Percentiles rank a stretch among this genome's conserved stretches.
These are phyloP conservation scores for Polyplosphaeria fusca DNA, from an alignment of 495 filamentous ascomycete species.

Conservation along the genomic window DNA sequence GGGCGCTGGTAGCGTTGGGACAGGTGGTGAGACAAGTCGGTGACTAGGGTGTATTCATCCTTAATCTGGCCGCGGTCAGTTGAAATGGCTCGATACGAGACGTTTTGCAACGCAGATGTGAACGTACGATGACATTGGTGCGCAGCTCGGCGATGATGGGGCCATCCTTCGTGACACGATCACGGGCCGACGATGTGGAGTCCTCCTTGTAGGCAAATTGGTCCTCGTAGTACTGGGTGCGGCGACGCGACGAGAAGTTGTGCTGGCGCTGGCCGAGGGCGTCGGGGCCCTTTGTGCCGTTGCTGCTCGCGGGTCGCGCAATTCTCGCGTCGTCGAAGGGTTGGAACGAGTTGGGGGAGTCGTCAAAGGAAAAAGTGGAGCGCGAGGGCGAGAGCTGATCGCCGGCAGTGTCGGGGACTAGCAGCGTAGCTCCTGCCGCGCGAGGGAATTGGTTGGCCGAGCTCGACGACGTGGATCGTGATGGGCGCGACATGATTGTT, in stretches of 20 bases:
- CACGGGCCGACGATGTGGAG: constrained; percentile 48
- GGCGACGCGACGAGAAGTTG: constrained; percentile 14
- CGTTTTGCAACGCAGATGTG: neutral
- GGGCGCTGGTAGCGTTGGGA: constrained; percentile 70
- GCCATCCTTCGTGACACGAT: constrained; percentile 62
- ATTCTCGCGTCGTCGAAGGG: constrained; percentile 11
- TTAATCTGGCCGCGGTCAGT: constrained; percentile 49
- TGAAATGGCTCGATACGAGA: neutral
- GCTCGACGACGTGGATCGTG: constrained; percentile 22
- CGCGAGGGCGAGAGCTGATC: constrained; percentile 29
- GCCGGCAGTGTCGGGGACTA: constrained; percentile 22
- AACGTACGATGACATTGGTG: constrained; percentile 76
- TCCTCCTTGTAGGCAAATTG: constrained; percentile 55
- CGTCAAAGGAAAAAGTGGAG: constrained; percentile 29
- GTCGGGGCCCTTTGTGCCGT: constrained; percentile 8
- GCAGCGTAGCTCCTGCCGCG: constrained; percentile 24
- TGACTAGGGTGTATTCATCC: constrained; percentile 67
- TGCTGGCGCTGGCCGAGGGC: neutral
- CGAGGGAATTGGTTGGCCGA: constrained; percentile 28
- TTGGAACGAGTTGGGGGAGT: constrained; percentile 20
- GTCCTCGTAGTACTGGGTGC: constrained; percentile 58
- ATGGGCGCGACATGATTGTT: constrained; percentile 25
- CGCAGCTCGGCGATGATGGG: constrained; percentile 75
- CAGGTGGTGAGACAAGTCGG: constrained; percentile 64
- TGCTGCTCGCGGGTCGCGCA: constrained; percentile 6